These are phyloP conservation scores for Alternaria sp. DNA, from an alignment of 2,329 filamentous ascomycete species.

Conservation along the genomic window DNA sequence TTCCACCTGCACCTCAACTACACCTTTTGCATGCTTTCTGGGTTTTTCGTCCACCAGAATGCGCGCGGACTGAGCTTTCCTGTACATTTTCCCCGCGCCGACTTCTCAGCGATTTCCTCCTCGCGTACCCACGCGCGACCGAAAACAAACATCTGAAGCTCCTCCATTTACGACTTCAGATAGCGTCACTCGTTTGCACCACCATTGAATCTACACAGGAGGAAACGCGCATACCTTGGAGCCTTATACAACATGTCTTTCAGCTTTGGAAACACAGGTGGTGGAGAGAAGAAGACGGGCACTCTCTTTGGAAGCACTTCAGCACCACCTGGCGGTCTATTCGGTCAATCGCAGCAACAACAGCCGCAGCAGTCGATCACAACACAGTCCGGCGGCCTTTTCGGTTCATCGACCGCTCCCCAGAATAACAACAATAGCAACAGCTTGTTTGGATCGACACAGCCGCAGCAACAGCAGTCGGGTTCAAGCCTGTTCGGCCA, in stretches of 20 bases:
- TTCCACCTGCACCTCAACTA: conserved; percentile 19
- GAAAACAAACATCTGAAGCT: conserved; percentile 27
- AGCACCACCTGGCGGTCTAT: conserved; percentile 52
- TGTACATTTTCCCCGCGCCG: background rate
- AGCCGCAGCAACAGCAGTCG: conserved; percentile 19
- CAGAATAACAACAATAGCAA: conserved; percentile 38
- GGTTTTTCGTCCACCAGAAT: conserved; percentile 14
- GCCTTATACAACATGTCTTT: conserved; percentile 40
- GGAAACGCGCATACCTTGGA: background rate
- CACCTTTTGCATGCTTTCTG: conserved; percentile 14
- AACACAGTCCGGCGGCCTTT: conserved; percentile 30
- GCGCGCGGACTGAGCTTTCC: conserved; percentile 23
- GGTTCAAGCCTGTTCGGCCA: conserved; percentile 37
- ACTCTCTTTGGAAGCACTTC: conserved; percentile 50
- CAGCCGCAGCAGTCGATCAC: conserved; percentile 22
- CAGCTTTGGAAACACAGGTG: conserved; percentile 39
- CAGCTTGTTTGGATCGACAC: conserved; percentile 29
- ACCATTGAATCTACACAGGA: background rate
- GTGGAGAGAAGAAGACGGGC: conserved; percentile 48
- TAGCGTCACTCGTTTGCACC: conserved; percentile 9
- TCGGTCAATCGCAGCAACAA: conserved; percentile 48
- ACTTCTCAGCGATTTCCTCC: conserved; percentile 2
- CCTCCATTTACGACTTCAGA: conserved; percentile 8
- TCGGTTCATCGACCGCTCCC: conserved; percentile 28
- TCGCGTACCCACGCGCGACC: conserved; percentile 29